Conservation (phyloP, 1,139 yeast species). For the Yamadazyma diospyri region DNA sequence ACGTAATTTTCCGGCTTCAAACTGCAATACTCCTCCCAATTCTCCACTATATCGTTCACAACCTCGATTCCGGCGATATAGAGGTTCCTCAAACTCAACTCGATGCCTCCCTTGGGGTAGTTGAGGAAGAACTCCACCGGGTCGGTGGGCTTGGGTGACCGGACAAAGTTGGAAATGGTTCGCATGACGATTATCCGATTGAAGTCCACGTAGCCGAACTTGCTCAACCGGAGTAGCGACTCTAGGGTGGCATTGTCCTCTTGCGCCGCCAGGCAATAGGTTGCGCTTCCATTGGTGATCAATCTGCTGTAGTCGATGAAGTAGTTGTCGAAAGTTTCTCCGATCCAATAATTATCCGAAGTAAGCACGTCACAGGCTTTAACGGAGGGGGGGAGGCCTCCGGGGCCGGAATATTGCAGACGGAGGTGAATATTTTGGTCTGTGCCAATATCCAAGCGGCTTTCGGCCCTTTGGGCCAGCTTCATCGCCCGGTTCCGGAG, state of each 20-base stretch:
- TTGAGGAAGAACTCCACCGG: constrained; percentile 51
- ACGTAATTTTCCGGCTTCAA: constrained; percentile 50
- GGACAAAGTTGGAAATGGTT: constrained; percentile 60
- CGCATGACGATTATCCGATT: constrained; percentile 59
- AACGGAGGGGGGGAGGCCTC: constrained; percentile 49
- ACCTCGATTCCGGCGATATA: constrained; percentile 55
- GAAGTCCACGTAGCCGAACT: constrained; percentile 53
- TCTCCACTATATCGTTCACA: constrained; percentile 46
- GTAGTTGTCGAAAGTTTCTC: constrained; percentile 48
- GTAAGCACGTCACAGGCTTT: constrained; percentile 59
- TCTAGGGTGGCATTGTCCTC: constrained; percentile 68
- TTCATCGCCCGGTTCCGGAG: constrained; percentile 56
- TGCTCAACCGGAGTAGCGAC: constrained; percentile 53
- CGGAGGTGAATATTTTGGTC: constrained; percentile 43
- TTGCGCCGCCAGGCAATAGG: constrained; percentile 61
- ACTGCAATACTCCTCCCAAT: constrained; percentile 51
- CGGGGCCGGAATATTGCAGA: constrained; percentile 42
- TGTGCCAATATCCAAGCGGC: constrained; percentile 42
- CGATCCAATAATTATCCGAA: constrained; percentile 59
- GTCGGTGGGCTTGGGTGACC: constrained; percentile 43
- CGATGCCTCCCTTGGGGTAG: constrained; percentile 50
- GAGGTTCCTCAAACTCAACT: constrained; percentile 50
- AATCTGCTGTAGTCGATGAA: constrained; percentile 46
- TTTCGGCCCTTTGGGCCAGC: constrained; percentile 41
- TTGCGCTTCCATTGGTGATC: constrained; percentile 57